These are phyloP conservation scores for Diaporthe caulivora DNA, from an alignment of 2,329 filamentous ascomycete species.

Conservation along the genomic window DNA sequence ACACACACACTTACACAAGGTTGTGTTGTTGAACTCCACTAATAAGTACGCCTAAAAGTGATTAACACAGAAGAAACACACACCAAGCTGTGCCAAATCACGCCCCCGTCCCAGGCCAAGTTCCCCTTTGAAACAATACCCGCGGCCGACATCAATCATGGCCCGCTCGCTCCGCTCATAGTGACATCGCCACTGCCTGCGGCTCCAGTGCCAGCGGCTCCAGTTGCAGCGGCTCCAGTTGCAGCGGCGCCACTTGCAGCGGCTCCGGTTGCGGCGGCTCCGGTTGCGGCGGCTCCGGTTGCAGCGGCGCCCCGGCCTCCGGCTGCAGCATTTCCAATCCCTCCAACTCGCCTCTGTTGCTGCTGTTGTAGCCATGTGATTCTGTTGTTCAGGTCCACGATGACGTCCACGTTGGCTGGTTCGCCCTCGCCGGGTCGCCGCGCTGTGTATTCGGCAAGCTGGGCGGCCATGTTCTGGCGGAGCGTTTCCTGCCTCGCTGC, in stretches of 20 bases:
- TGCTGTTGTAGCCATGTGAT: background rate
- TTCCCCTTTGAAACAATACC: background rate
- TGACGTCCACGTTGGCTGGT: background rate
- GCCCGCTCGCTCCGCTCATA: background rate
- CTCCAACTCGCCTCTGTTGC: no score
- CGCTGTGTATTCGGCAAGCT: background rate
- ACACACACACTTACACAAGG: no score
- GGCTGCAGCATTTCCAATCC: no score
- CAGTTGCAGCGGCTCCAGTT: no score
- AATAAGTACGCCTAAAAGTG: background rate
- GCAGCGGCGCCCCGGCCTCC: no score
- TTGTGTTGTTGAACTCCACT: background rate
- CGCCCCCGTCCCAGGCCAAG: background rate
- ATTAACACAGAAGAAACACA: background rate
- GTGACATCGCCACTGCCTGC: background rate
- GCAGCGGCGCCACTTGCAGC: no score
- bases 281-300: no score
- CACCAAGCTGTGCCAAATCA: background rate
- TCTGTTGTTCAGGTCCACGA: background rate
- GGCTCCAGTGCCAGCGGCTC: no score
- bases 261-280: no score
- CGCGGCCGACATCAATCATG: background rate
- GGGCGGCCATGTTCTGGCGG: no score
- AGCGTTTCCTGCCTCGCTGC: conserved; percentile 21
- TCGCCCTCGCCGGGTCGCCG: background rate